Percentiles rank a stretch among this genome's conserved stretches.
These are phyloP conservation scores for Dillenia suffruticosa DNA, from an alignment of 164 flowering plant species.

Conservation along the genomic window DNA sequence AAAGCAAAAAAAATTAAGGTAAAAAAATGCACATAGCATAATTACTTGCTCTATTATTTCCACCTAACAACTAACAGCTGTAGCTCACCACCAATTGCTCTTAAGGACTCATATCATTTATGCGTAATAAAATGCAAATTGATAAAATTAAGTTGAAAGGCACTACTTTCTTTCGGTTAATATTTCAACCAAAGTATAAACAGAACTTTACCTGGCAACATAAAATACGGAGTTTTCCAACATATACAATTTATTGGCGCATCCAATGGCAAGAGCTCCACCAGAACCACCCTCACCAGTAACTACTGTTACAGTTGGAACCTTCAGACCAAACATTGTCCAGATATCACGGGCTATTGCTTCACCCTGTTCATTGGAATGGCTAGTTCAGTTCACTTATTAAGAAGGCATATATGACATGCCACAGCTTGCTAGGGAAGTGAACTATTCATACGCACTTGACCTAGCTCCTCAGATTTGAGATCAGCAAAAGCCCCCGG, in stretches of 20 bases:
- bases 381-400: not conserved
- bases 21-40: not conserved
- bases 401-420: not conserved
- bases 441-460: conserved; percentile 9
- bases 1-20: not conserved
- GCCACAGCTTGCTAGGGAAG: not conserved
- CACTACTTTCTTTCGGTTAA: no score
- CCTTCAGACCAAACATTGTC: conserved; percentile 33
- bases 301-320: conserved; percentile 27
- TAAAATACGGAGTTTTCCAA: conserved; percentile 29
- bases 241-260: conserved; percentile 33
- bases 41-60: no score
- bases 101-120: no score
- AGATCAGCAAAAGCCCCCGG: conserved; percentile 31
- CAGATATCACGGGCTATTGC: conserved; percentile 28
- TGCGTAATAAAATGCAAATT: no score
- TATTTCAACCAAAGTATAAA: no score
- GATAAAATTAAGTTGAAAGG: no score
- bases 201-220: conserved; percentile 24
- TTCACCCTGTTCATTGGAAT: conserved; percentile 19
- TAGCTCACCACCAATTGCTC: no score
- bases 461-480: conserved; percentile 31
- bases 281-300: conserved; percentile 41
- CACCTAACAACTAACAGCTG: no score
- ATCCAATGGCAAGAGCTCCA: conserved; percentile 39